Evolutionary conservation across 768 basidiomycete species (phyloP).

Genomic region (Boletus fagicola): DNA sequence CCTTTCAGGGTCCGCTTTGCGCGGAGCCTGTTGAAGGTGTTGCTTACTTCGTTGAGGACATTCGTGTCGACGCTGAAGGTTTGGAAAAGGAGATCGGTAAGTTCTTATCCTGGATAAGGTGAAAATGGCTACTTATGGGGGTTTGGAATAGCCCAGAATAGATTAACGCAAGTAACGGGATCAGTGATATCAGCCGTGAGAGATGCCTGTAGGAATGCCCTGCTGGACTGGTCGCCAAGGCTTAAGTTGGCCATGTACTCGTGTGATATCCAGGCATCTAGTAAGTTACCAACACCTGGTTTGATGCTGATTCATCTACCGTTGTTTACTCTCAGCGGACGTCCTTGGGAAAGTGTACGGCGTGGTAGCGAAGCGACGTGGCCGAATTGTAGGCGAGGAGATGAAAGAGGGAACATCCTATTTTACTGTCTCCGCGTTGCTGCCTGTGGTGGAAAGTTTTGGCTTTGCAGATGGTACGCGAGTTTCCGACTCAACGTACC

Average conservation of each 20-base stretch:
- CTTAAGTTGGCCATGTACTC: constrained; percentile 98
- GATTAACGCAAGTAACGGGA: constrained; percentile 82
- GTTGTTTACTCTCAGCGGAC: constrained; percentile 58
- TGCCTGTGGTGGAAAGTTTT: constrained; percentile 97
- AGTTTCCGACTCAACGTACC: neutral
- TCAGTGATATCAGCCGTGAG: constrained; percentile 85
- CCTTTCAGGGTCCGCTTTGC: constrained; percentile 92
- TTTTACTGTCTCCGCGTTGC: constrained; percentile 85
- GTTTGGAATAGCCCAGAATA: constrained; percentile 60
- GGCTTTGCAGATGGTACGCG: constrained; percentile 91
- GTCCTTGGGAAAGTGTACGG: constrained; percentile 97
- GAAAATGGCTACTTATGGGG: constrained; percentile 12
- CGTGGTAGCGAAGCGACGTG: constrained; percentile 88
- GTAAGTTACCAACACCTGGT: constrained; percentile 46
- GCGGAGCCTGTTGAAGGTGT: constrained; percentile 93
- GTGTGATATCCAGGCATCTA: constrained; percentile 97
- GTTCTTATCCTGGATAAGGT: constrained; percentile 23
- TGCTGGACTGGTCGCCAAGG: constrained; percentile 97
- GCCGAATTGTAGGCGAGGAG: constrained; percentile 92
- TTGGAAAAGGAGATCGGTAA: constrained; percentile 67
- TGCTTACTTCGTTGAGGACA: constrained; percentile 82
- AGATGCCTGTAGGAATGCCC: constrained; percentile 85
- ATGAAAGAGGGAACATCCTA: constrained; percentile 98
- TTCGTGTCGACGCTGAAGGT: constrained; percentile 59
- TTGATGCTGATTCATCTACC: constrained; percentile 10